Evolutionary conservation across 208 protist species (phyloP).

Genomic region (Trypanosoma rangeli): DNA sequence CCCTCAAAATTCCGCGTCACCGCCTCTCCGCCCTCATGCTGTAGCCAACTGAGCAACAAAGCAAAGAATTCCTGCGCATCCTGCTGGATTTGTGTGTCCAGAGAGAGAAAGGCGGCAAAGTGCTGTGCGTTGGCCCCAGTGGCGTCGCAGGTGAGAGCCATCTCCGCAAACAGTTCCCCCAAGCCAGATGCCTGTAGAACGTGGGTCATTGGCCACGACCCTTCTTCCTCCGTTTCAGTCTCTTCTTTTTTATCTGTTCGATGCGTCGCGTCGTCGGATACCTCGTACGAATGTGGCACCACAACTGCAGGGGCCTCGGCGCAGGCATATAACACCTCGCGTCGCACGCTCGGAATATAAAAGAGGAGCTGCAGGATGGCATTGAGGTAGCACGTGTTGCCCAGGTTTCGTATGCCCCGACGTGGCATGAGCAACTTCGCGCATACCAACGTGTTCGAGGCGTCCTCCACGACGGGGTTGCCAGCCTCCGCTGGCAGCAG

Average conservation of each 20-base stretch:
- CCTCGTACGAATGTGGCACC: no score
- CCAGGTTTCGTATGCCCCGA: conserved; percentile 78
- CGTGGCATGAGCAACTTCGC: conserved; percentile 25
- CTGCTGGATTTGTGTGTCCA: conserved; percentile 71
- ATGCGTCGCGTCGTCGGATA: neutral
- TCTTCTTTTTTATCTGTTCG: conserved; percentile 5
- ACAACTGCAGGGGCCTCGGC: conserved; percentile 11
- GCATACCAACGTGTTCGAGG: neutral
- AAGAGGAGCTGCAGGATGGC: conserved; percentile 83
- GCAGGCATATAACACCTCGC: conserved; percentile 47
- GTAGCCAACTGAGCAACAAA: conserved; percentile 74
- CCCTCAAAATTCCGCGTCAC: conserved; percentile 57
- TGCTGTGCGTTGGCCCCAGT: conserved; percentile 47
- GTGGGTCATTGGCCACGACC: neutral
- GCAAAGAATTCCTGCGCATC: conserved; percentile 85
- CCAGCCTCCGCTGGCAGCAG: conserved; percentile 24
- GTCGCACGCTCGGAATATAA: conserved; percentile 49
- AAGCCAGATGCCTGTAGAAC: conserved; percentile 40
- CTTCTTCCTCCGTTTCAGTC: conserved; percentile 1
- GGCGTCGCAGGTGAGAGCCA: conserved; percentile 62
- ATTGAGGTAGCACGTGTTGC: conserved; percentile 92
- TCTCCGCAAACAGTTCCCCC: conserved; percentile 68
- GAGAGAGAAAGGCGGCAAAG: conserved; percentile 65
- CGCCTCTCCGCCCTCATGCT: conserved; percentile 41
- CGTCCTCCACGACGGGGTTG: neutral